Percentiles rank a stretch among this genome's conserved stretches.
Conservation (phyloP, 2,329 filamentous ascomycete species). For the Aspergillus sp. region DNA sequence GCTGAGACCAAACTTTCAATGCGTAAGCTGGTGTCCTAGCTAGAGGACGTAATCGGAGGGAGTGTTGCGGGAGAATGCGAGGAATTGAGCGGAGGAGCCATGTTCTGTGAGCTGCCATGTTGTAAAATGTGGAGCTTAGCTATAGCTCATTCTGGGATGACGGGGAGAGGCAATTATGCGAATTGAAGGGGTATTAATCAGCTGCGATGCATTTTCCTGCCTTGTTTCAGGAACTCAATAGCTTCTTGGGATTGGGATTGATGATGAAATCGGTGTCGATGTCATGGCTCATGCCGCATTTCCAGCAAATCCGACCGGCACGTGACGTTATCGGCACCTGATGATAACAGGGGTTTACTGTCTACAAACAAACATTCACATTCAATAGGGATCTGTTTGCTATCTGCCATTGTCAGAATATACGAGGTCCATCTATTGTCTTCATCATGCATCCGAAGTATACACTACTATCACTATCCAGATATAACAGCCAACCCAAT, state of each 20-base stretch:
- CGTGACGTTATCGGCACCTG: constrained; percentile 14
- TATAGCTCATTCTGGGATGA: constrained; percentile 20
- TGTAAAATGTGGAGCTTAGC: constrained; percentile 14
- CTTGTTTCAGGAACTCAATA: neutral
- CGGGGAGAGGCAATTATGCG: neutral
- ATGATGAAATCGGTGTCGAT: neutral
- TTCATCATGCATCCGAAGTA: too few relatives aligned
- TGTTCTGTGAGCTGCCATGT: constrained; percentile 27
- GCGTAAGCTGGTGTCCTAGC: constrained; percentile 13
- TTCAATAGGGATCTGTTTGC: too few relatives aligned
- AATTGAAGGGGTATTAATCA: neutral
- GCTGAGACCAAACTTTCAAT: constrained; percentile 18
- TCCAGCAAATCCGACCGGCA: constrained; percentile 1
- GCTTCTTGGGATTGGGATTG: neutral
- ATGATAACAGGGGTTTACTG: constrained; percentile 5
- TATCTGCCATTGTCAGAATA: too few relatives aligned
- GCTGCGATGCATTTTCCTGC: constrained; percentile 3
- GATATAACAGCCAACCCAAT: too few relatives aligned
- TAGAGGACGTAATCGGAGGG: constrained; percentile 16
- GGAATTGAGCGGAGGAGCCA: constrained; percentile 19
- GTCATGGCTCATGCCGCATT: constrained; percentile 6
- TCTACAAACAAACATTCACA: neutral
- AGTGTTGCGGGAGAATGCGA: constrained; percentile 21
- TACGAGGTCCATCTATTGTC: too few relatives aligned
- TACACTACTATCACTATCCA: too few relatives aligned